Evolutionary conservation across 2,329 filamentous ascomycete genomes (phyloP), one percentile per base, ranked within the genome.

Genomic region (Phialophora macrospora): DNA sequence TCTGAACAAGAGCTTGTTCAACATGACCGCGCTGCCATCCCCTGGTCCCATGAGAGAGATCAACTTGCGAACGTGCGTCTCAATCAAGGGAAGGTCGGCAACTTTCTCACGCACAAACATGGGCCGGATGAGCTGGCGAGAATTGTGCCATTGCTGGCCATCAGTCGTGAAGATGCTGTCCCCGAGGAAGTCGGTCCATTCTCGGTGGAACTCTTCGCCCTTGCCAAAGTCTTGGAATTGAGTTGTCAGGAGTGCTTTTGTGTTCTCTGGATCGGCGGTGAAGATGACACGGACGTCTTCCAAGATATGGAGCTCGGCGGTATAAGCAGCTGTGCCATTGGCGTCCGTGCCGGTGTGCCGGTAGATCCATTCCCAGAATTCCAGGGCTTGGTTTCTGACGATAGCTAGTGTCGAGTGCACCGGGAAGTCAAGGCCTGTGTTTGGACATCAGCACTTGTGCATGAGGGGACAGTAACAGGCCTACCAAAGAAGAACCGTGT

Each of bases 201-300:
- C 89, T 8, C 77, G 72, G 72, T 93, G 89, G 79, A 96, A 96
- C 24, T 73, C 38, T 59, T 77, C 72, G 5, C 66, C 93, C 78
- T 97, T 97, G 69, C 93, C 93, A 74, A 88, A 97, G 74, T 96
- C 91, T 48, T 80, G 79, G 74, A 97, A 97, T 74, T 97, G 92
- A 1, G 89, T 90, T 0, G 93, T 91, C n/a, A 97, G 82, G 24
- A 97, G 84, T 5, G 93, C 91, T 77, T 97, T 96, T 80, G 96
- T 90, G 75, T 97, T 97, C 73, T 96, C 92, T 0, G 90, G 90
- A 71, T 97, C 92, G 4, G 86, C 85, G 0, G 93, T 97, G 73
- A 95, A 84, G 65, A 96, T 76, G 24, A 89, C 77, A n/a, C 90
- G 86, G 11, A 48, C 32, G 46, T 68, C 63, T 24, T 51, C 65